Evolutionary conservation across 495 filamentous ascomycete species (phyloP).

Genomic region (Wilcoxina mikolae): DNA sequence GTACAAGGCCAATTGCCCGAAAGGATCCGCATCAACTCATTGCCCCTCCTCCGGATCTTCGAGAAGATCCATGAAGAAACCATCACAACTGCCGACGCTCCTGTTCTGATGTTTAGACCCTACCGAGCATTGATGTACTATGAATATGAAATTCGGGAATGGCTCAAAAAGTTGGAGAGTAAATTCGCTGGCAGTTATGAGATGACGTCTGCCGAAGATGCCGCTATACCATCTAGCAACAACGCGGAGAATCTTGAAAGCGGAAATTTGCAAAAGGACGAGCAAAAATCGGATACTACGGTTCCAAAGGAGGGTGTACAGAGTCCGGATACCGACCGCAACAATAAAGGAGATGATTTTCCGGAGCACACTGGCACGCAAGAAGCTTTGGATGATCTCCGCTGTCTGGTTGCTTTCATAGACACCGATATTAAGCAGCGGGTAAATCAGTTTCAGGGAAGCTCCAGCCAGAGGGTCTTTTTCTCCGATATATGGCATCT

Average conservation of each 20-base stretch:
- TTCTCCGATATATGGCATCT: constrained; percentile 34
- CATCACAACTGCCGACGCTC: background rate
- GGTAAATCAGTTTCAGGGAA: constrained; percentile 7
- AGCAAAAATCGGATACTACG: too few relatives aligned
- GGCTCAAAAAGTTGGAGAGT: background rate
- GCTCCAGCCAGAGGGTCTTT: constrained; percentile 21
- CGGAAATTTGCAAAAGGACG: too few relatives aligned
- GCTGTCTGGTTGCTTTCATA: constrained; percentile 27
- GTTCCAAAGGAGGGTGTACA: too few relatives aligned
- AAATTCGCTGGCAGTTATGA: too few relatives aligned
- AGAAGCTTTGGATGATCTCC: constrained; percentile 25
- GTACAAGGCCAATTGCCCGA: background rate
- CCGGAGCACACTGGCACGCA: too few relatives aligned
- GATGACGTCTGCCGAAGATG: background rate
- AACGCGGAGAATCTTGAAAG: too few relatives aligned
- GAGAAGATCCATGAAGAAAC: background rate
- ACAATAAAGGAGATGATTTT: too few relatives aligned
- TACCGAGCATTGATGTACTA: background rate
- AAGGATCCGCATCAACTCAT: background rate
- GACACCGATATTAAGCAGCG: constrained; percentile 22
- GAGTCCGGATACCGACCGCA: too few relatives aligned
- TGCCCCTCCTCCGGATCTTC: background rate
- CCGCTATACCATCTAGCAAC: too few relatives aligned
- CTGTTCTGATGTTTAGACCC: background rate
- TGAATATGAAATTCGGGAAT: background rate